Evolutionary conservation across 257 asterid species (phyloP).

Genomic region (Nicotiana attenuata): DNA sequence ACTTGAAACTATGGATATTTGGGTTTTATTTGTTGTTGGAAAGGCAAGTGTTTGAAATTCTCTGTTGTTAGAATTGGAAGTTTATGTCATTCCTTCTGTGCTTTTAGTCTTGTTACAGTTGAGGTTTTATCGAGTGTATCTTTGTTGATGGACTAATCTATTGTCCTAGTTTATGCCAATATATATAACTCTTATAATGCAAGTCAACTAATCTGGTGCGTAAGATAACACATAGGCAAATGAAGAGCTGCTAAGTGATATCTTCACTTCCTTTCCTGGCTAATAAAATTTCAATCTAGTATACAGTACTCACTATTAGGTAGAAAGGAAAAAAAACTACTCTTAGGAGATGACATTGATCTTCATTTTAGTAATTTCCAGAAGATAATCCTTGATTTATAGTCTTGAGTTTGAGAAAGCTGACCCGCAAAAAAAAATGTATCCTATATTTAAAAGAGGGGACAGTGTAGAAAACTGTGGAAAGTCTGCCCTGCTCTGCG

Average conservation of each 20-base stretch:
- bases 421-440: neutral
- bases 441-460: neutral
- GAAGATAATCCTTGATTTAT: neutral
- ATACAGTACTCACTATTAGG: neutral
- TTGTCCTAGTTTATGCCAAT: neutral
- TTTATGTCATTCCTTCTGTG: neutral
- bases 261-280: neutral
- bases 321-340: neutral
- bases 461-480: neutral
- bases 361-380: neutral
- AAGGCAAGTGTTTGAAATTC: neutral
- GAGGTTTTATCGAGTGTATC: neutral
- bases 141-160: neutral
- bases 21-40: neutral
- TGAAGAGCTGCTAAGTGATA: neutral
- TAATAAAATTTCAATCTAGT: neutral
- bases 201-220: neutral
- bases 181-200: neutral
- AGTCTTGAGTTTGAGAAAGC: neutral
- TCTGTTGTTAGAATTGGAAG: neutral
- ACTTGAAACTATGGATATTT: neutral
- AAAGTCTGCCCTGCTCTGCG: neutral
- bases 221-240: neutral
- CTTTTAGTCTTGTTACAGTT: neutral
- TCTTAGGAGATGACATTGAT: neutral